Base-by-base conservation (phyloP, 805 yeast species). In the Yarrowia hollandica region DNA sequence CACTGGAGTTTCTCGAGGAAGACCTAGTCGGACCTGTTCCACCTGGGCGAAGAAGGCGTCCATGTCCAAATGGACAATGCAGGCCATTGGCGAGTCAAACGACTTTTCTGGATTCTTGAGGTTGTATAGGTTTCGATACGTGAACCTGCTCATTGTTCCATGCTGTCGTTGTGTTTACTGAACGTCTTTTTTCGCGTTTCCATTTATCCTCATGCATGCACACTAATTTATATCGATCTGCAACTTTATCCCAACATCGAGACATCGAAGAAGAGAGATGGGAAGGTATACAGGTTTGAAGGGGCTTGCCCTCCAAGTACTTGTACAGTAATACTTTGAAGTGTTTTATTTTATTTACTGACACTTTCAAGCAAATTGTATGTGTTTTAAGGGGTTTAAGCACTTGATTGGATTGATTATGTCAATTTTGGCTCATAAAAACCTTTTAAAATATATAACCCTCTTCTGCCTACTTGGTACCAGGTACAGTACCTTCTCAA, bases 41-140 rank as follows among this genome's bases (percentile, higher is more conserved):
- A 86, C 94, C 68, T 94, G 99, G 0, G 99, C 96, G 72, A 88
- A 94, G 71, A 91, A 94, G 11, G 98, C 97, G 73, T 94, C 96
- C 66, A 90, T 80, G 72, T 94, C 99, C 21, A 94, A 79, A 66
- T 90, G 95, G 7, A 86, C 90, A 34, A 94, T 80, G 21, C 87
- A 86, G 0, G 96, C 77, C 10, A 92, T 74, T 1, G 92, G 89
- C 62, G 90, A 84, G 6, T 67, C 65, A 68, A 80, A 84, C 2
- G 94, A 75, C 11, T 71, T 75, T 11, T 61, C 33, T 9, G 57
- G 19, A 22, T 31, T 46, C 6, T 48, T 35, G 14, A 68, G 60
- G 11, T 60, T 60, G 22, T 63, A 64, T 16, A 67, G 61, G 34
- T 67, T 58, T 19, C 60, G 59, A 25, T 39, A 37, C 12, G 62